Base-by-base conservation (phyloP, 371 early-diverging fungal genomes). In the Nosema muscidifuracis region DNA sequence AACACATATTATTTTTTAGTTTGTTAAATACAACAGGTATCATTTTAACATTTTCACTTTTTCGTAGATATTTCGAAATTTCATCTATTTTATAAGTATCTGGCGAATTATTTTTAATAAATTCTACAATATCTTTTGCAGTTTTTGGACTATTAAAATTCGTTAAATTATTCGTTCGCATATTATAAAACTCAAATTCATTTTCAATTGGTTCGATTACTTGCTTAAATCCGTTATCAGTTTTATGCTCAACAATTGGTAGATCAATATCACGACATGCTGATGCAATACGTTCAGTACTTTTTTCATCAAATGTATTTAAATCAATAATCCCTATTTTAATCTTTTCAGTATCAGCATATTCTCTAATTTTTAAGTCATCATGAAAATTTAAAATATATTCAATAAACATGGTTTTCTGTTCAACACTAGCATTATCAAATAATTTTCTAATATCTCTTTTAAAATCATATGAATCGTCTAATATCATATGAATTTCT, bases 61-160 rank as follows among this genome's bases (percentile, higher is more conserved):
- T 47, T 42, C 33, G 30, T 22, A 67, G 55, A 43, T 0, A 47
- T 38, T 34, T 67, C 4, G 53, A 67, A 2, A 57, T 9, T 2
- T 3, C 40, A 33, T 67, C 67, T 58, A 67, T 40, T 58, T 67
- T 67, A 16, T n/a, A 18, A 28, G 51, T 15, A 20, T 67, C 67
- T 10, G 20, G 20, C 9, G 24, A 38, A 42, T 67, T 36, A 16
- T 6, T 56, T 30, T 57, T 67, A 12, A 67, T 38, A 38, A 57
- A 56, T 24, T 38, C 36, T 26, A 55, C 43, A 15, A 67, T 57
- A 10, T 67, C 67, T 44, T 57, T 67, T 13, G 20, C 16, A 7
- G 18, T 28, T 24, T 30, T 44, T 16, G 42, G 18, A 7, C 26
- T 38, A 22, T 22, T 18, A 51, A 47, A 55, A 16, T 24, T n/a